Evolutionary conservation across 2,329 filamentous ascomycete genomes (phyloP).

Genomic region (Calonectria pseudoturangicola): DNA sequence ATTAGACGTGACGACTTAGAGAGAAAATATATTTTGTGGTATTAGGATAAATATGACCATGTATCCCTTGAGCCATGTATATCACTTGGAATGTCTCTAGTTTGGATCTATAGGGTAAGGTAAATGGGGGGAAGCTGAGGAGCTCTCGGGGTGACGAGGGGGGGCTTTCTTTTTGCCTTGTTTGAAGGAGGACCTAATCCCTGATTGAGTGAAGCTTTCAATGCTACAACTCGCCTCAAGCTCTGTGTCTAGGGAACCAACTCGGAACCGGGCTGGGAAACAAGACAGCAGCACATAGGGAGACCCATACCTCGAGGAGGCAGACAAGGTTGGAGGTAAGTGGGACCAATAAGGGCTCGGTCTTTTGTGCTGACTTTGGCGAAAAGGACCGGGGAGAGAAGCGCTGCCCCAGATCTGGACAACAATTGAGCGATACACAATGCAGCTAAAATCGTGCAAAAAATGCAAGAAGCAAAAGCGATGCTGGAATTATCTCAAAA

Average conservation of each 20-base stretch:
- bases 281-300: not conserved
- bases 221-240: not conserved
- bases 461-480: not conserved
- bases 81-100: not conserved
- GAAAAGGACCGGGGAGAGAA: slow-evolving; percentile 9
- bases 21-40: not conserved
- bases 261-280: not conserved
- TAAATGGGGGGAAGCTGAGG: not conserved
- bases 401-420: not conserved
- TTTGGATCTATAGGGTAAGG: not conserved
- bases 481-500: not conserved
- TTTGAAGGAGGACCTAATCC: not conserved
- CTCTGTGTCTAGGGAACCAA: not conserved
- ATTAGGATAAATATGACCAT: not conserved
- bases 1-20: not conserved
- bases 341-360: slow-evolving; percentile 48
- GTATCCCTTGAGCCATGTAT: not conserved
- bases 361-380: slow-evolving; percentile 52
- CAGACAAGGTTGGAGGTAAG: slow-evolving; percentile 21
- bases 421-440: slow-evolving; percentile 18
- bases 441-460: not conserved
- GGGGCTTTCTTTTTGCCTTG: not conserved
- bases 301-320: not conserved
- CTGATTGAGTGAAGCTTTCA: not conserved
- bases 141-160: not conserved